A percentile compares a stretch with the other conserved stretches of the same genome.
phyloP scores from a whole-genome alignment of 23 red algal genomes.

The Gracilaria gracilis region DNA sequence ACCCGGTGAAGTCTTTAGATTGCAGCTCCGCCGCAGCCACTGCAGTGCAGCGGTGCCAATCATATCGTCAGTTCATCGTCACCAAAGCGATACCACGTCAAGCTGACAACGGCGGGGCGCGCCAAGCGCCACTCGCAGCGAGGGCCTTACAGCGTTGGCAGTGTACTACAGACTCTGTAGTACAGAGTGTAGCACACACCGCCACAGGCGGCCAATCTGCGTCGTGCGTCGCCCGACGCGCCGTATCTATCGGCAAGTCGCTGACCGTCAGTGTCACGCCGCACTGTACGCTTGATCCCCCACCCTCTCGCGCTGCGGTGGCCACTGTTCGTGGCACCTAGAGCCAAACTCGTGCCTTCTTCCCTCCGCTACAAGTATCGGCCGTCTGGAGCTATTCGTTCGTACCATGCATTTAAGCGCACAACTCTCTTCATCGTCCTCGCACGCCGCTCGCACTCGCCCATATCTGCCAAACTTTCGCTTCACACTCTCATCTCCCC shows the following conservation, averaged over 20 bases:
- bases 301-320: slow-evolving; percentile 1
- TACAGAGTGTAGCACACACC: too few relatives aligned
- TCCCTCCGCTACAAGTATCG: too few relatives aligned
- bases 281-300: not conserved
- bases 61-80: not conserved
- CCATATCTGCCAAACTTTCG: too few relatives aligned
- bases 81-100: not conserved
- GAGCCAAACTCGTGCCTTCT: not conserved
- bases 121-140: not conserved
- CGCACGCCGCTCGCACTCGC: not conserved
- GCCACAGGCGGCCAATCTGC: not conserved
- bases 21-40: too few relatives aligned
- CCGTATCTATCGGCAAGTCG: too few relatives aligned
- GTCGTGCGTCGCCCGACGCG: too few relatives aligned
- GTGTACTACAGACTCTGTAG: too few relatives aligned
- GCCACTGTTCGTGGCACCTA: not conserved
- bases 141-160: not conserved
- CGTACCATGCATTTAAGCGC: not conserved
- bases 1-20: too few relatives aligned
- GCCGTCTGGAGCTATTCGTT: not conserved
- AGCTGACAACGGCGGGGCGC: not conserved
- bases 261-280: not conserved
- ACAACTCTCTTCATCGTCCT: not conserved
- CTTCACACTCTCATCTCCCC: too few relatives aligned
- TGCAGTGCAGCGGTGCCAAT: not conserved